Evolutionary conservation across 208 protist species (phyloP).

Genomic region (Leishmania arabica): DNA sequence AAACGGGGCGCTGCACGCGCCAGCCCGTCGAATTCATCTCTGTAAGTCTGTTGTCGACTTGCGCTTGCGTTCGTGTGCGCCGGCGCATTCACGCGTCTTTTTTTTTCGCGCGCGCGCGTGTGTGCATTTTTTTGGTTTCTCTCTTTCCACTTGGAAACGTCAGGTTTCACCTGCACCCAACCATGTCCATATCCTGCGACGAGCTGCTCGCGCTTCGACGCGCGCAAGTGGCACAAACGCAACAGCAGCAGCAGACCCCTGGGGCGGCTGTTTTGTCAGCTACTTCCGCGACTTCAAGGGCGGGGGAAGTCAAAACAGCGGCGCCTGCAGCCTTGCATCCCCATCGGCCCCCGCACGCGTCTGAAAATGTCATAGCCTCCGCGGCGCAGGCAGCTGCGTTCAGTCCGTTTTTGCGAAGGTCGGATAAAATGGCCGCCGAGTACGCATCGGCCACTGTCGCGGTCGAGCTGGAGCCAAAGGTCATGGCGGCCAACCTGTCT

Average conservation of each 20-base stretch:
- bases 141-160: neutral
- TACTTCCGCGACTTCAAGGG: neutral
- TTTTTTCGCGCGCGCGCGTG: neutral
- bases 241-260: neutral
- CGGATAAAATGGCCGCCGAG: neutral
- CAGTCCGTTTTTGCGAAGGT: neutral
- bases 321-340: neutral
- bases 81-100: neutral
- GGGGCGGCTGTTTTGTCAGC: neutral
- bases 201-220: conserved; percentile 87
- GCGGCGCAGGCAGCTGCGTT: neutral
- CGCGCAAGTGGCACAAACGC: conserved; percentile 59
- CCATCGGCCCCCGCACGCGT: neutral
- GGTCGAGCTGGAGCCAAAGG: conserved; percentile 83
- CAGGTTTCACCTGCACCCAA: neutral
- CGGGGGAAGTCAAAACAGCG: neutral
- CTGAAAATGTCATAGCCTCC: neutral
- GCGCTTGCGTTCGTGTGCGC: neutral
- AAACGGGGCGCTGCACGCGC: neutral
- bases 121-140: conserved; percentile 4
- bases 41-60: too few relatives aligned
- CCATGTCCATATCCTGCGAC: conserved; percentile 88
- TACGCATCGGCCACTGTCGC: neutral
- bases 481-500: conserved; percentile 76
- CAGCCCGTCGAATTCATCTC: neutral